Conservation (phyloP, 192 early-diverging fungal genomes). For the Podila horticola region DNA sequence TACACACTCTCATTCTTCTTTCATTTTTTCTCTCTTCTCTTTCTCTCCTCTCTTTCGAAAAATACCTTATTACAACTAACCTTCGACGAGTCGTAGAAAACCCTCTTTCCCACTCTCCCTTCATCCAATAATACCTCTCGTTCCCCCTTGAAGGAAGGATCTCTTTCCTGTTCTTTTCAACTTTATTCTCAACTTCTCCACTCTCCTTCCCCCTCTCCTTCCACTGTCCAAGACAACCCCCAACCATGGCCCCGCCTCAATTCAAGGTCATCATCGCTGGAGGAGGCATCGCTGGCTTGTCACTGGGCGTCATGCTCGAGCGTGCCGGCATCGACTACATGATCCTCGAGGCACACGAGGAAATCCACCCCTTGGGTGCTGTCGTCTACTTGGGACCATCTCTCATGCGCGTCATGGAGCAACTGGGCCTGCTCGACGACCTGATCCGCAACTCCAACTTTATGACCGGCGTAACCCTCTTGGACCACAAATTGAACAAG, state of each 20-base stretch:
- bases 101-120: neutral
- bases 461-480: conserved; percentile 31
- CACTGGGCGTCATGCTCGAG: conserved; percentile 45
- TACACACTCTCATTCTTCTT: too few species aligned
- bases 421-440: conserved; percentile 43
- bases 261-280: conserved; percentile 50
- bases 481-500: conserved; percentile 24
- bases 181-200: neutral
- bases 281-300: conserved; percentile 37
- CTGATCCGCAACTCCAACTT: conserved; percentile 37
- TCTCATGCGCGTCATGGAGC: conserved; percentile 35
- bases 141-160: neutral
- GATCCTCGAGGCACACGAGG: conserved; percentile 32
- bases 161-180: neutral
- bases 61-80: too few species aligned
- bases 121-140: conserved; percentile 2
- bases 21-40: neutral
- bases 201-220: neutral
- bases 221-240: neutral
- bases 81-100: neutral
- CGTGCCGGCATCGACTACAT: conserved; percentile 44
- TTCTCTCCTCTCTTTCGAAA: neutral
- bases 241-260: conserved; percentile 31
- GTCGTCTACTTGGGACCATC: conserved; percentile 32
- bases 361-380: conserved; percentile 18